Percentiles rank a stretch among this genome's conserved stretches.
Conservation (phyloP, 176 grass and related monocot species). For the Thalia dealbata region DNA sequence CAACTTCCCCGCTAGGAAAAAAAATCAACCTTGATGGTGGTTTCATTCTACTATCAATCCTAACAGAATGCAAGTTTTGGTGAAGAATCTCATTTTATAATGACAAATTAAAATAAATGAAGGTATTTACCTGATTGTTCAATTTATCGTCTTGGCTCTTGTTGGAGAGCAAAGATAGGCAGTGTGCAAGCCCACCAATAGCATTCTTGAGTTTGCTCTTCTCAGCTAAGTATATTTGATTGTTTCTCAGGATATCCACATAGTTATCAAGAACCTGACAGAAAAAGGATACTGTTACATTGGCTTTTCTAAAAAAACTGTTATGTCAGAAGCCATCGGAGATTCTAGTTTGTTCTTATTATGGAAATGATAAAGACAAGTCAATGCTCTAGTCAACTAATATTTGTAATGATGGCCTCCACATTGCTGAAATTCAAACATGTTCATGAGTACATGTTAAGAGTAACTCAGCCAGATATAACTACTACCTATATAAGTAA, state of each 20-base stretch:
- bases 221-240: slow-evolving; percentile 73
- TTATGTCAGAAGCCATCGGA: background rate
- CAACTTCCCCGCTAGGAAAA: too few species aligned
- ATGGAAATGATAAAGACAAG: background rate
- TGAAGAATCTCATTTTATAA: too few species aligned
- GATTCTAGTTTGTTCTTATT: background rate
- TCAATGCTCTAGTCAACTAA: background rate
- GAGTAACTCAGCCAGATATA: background rate
- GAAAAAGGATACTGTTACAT: too few species aligned
- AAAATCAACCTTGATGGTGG: too few species aligned
- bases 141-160: slow-evolving; percentile 19
- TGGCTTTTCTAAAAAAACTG: slow-evolving; percentile 16
- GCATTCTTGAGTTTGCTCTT: slow-evolving; percentile 78
- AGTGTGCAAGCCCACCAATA: slow-evolving; percentile 72
- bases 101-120: too few species aligned
- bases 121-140: slow-evolving; percentile 30
- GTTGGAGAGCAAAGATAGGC: slow-evolving; percentile 56
- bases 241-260: slow-evolving; percentile 58
- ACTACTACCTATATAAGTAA: background rate
- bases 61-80: too few species aligned
- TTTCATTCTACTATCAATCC: too few species aligned
- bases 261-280: slow-evolving; percentile 72
- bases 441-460: background rate
- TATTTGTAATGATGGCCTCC: background rate
- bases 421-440: background rate